These are phyloP conservation scores for Phlebiopsis gigantea DNA, from an alignment of 768 basidiomycete genomes.

Conservation along the genomic window DNA sequence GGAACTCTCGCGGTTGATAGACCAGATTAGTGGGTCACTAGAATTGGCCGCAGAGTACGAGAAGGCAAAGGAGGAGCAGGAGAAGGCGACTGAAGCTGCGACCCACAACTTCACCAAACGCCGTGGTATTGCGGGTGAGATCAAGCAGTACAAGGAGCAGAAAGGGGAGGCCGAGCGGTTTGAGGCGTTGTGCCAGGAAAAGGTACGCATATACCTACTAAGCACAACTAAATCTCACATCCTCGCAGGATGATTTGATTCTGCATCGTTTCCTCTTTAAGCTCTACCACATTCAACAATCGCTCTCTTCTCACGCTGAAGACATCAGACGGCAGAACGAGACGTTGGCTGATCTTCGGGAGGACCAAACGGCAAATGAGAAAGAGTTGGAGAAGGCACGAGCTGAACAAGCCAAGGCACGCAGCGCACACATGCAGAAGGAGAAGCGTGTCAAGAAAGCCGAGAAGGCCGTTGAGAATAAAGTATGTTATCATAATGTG, in stretches of 20 bases:
- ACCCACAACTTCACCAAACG: constrained; percentile 94
- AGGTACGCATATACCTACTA: constrained; percentile 39
- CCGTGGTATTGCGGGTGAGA: constrained; percentile 89
- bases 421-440: constrained; percentile 70
- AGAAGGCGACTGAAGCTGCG: constrained; percentile 89
- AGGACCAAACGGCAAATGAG: constrained; percentile 68
- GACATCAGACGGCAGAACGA: constrained; percentile 72
- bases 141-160: constrained; percentile 97
- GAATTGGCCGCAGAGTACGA: constrained; percentile 90
- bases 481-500: constrained; percentile 41
- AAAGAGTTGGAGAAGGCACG: constrained; percentile 67
- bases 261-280: constrained; percentile 82
- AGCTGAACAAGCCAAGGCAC: constrained; percentile 73
- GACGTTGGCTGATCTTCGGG: constrained; percentile 59
- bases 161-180: constrained; percentile 90
- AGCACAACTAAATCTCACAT: background rate
- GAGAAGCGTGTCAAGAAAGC: constrained; percentile 88
- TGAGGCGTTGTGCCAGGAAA: constrained; percentile 67
- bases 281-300: constrained; percentile 83
- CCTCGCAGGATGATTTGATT: constrained; percentile 73
- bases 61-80: constrained; percentile 73
- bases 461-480: constrained; percentile 82
- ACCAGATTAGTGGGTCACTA: constrained; percentile 92
- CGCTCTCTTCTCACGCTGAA: constrained; percentile 63
- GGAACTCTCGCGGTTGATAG: constrained; percentile 85